Conservation (phyloP, 2,329 filamentous ascomycete species). For the Botrytis aclada region DNA sequence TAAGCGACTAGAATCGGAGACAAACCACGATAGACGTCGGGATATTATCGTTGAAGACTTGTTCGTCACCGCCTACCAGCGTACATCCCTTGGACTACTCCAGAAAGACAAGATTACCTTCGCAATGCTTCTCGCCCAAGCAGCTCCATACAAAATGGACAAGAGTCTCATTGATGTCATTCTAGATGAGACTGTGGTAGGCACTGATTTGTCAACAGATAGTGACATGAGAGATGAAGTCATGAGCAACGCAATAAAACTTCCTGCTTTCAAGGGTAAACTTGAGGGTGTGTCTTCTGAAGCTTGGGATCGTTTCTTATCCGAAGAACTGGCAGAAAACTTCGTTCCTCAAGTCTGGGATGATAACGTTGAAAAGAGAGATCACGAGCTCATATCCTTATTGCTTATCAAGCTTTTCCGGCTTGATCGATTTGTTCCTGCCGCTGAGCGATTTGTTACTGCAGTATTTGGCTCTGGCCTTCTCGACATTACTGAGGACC, state of each 20-base stretch:
- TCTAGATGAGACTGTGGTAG: conserved; percentile 72
- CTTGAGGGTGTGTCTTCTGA: conserved; percentile 59
- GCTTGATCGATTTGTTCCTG: conserved; percentile 90
- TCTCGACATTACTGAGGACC: conserved; percentile 80
- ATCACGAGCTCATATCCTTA: conserved; percentile 78
- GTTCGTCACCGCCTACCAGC: conserved; percentile 86
- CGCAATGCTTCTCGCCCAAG: conserved; percentile 91
- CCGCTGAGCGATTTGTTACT: conserved; percentile 84
- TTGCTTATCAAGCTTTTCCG: conserved; percentile 92
- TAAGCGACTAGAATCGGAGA: conserved; percentile 65
- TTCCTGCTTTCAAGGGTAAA: conserved; percentile 70
- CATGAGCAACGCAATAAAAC: conserved; percentile 63
- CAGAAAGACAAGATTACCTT: conserved; percentile 94
- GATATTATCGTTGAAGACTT: conserved; percentile 89
- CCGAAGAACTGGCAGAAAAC: conserved; percentile 82
- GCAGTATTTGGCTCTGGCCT: conserved; percentile 81
- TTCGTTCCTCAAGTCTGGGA: conserved; percentile 76
- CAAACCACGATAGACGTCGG: conserved; percentile 73
- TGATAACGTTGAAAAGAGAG: conserved; percentile 58
- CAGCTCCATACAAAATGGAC: conserved; percentile 94
- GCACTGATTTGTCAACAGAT: conserved; percentile 73
- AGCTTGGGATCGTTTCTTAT: conserved; percentile 79
- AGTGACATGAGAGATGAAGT: conserved; percentile 62
- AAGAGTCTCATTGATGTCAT: conserved; percentile 83
- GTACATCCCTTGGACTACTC: conserved; percentile 87